These are phyloP conservation scores for Zychaea mexicana DNA, from an alignment of 371 early-diverging fungal species.

Conservation along the genomic window DNA sequence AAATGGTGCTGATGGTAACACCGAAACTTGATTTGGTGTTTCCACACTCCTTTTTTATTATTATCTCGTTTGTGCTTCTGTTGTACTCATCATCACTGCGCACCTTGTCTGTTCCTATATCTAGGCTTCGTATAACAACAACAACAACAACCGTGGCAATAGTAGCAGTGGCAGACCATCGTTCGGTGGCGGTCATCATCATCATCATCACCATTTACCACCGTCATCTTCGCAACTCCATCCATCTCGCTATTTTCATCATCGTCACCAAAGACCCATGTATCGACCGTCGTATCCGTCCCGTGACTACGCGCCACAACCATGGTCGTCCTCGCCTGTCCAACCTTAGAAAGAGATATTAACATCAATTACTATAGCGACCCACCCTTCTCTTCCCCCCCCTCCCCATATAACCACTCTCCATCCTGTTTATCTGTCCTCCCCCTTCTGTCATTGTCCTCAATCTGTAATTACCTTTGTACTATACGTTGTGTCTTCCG, in stretches of 20 bases:
- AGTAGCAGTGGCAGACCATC: not conserved
- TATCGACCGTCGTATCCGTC: not conserved
- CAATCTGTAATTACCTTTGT: too few relatives aligned
- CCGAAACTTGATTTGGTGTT: not conserved
- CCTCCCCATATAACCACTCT: too few relatives aligned
- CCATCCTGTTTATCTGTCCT: too few relatives aligned
- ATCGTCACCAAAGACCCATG: not conserved
- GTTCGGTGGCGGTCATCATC: too few relatives aligned
- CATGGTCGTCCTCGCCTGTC: conserved; percentile 5
- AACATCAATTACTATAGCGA: not conserved
- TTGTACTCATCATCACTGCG: not conserved
- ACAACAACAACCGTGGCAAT: not conserved
- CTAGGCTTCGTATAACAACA: too few relatives aligned
- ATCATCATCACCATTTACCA: conserved; percentile 1
- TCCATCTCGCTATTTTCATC: not conserved
- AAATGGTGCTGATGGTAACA: conserved; percentile 1
- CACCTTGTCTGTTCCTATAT: not conserved
- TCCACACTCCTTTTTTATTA: not conserved
- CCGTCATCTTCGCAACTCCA: not conserved
- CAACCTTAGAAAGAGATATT: not conserved
- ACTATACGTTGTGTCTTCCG: too few relatives aligned
- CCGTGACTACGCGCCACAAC: not conserved
- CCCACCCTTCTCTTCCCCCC: not conserved
- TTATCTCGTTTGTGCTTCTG: not conserved
- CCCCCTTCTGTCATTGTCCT: too few relatives aligned